phyloP scores from a whole-genome alignment of 169 alveolate species.

The Amoebophrya sp. region DNA sequence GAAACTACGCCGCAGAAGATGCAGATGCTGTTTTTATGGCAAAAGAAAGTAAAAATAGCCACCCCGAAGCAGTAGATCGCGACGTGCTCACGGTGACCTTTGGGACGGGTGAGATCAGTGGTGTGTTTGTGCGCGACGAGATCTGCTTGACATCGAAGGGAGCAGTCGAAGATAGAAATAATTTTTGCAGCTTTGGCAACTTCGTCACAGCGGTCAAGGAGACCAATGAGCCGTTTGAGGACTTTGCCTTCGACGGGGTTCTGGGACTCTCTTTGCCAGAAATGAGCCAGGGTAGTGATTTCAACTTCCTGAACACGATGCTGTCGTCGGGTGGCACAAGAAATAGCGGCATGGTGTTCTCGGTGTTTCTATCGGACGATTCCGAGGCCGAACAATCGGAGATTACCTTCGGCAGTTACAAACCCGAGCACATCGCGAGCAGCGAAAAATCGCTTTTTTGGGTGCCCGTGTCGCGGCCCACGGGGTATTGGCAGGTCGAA shows the following conservation, averaged over 20 bases:
- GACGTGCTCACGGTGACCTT: conserved; percentile 44
- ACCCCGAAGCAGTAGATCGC: too few relatives aligned
- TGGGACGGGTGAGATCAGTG: conserved; percentile 46
- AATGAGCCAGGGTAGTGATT: conserved; percentile 37
- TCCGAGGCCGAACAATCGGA: conserved; percentile 37
- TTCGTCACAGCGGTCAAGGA: conserved; percentile 14
- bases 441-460: conserved; percentile 41
- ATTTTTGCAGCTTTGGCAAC: background rate
- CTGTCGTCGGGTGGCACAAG: too few relatives aligned
- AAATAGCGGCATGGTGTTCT: too few relatives aligned
- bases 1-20: background rate
- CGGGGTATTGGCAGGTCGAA: conserved; percentile 45
- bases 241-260: conserved; percentile 44
- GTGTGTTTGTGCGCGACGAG: conserved; percentile 35
- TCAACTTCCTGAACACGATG: too few relatives aligned
- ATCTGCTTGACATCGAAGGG: conserved; percentile 10
- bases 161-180: background rate
- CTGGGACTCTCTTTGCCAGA: conserved; percentile 41
- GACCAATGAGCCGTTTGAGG: conserved; percentile 40
- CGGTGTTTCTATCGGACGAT: conserved; percentile 47
- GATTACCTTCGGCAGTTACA: conserved; percentile 44
- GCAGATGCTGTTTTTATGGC: background rate
- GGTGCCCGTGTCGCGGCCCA: conserved; percentile 37
- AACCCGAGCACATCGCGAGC: conserved; percentile 43
- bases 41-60: too few relatives aligned